Percentiles rank a stretch among this genome's conserved stretches.
Conservation (phyloP, 768 basidiomycete species). For the Cubamyces lactineus region DNA sequence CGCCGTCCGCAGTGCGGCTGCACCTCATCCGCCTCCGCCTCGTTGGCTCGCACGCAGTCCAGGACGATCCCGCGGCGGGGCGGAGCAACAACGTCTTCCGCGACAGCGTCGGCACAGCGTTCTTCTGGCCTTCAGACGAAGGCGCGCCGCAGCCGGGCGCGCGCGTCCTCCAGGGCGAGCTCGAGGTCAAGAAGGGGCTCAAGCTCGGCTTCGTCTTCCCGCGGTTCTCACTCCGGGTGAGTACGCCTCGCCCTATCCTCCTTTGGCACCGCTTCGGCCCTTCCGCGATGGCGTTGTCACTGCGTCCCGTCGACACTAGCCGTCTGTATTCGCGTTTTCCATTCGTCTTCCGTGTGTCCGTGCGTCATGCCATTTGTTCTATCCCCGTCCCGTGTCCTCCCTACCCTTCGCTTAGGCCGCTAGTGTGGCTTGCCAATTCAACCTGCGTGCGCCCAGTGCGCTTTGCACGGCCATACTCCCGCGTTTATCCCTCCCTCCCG, state of each 20-base stretch:
- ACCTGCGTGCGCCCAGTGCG: too few species aligned
- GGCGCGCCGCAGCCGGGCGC: conserved; percentile 36
- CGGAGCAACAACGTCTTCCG: conserved; percentile 53
- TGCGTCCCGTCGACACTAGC: background rate
- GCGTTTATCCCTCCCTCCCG: too few species aligned
- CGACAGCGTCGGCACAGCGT: conserved; percentile 45
- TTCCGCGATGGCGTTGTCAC: background rate
- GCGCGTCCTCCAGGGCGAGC: conserved; percentile 52
- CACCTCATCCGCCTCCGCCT: conserved; percentile 51
- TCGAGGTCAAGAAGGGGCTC: conserved; percentile 48
- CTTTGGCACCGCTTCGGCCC: background rate
- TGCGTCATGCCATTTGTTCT: too few species aligned
- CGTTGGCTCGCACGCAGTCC: conserved; percentile 50
- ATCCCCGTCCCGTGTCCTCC: too few species aligned
- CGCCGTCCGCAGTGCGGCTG: conserved; percentile 43
- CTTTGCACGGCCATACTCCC: too few species aligned
- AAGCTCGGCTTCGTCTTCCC: conserved; percentile 50
- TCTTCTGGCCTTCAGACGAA: conserved; percentile 52
- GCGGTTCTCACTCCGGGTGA: conserved; percentile 48
- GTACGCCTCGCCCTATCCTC: conserved; percentile 32
- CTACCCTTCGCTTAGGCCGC: too few species aligned
- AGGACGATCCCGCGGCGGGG: conserved; percentile 40
- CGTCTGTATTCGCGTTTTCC: background rate
- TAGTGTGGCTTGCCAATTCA: too few species aligned
- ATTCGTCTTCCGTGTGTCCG: too few species aligned